phyloP scores from a whole-genome alignment of 257 asterid species.

The Solanum phureja region DNA sequence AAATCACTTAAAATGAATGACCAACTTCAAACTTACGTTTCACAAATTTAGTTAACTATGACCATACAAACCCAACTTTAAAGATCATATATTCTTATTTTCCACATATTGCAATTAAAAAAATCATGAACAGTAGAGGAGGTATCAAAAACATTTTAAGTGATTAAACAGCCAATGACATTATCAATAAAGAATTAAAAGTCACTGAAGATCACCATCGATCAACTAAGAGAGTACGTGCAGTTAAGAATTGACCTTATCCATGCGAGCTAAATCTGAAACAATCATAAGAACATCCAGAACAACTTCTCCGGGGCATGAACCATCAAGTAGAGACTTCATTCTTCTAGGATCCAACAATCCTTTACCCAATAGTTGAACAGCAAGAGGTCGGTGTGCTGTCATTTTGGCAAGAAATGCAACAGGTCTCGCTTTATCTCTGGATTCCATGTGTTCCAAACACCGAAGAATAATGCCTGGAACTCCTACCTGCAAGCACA shows the following conservation, averaged over 20 bases:
- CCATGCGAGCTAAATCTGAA: slow-evolving; percentile 98
- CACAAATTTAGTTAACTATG: neutral
- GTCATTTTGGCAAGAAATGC: slow-evolving; percentile 88
- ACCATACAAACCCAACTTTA: neutral
- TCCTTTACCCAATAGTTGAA: slow-evolving; percentile 79
- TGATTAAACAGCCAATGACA: neutral
- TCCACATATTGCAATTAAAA: neutral
- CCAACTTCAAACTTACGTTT: neutral
- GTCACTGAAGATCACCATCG: neutral
- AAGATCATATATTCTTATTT: neutral
- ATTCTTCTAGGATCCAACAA: slow-evolving; percentile 68
- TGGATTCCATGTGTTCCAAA: slow-evolving; percentile 70
- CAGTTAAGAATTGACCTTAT: slow-evolving; percentile 45
- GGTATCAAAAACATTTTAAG: neutral
- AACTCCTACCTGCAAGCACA: slow-evolving; percentile 50
- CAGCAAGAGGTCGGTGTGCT: slow-evolving; percentile 68
- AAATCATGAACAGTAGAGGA: neutral
- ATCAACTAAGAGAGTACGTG: neutral
- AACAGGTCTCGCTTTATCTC: slow-evolving; percentile 68
- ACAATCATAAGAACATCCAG: slow-evolving; percentile 89
- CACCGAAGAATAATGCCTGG: slow-evolving; percentile 61
- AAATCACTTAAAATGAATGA: neutral
- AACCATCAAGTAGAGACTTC: slow-evolving; percentile 51
- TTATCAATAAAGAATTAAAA: neutral
- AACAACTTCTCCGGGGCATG: slow-evolving; percentile 74